Conservation (phyloP, 192 early-diverging fungal genomes). For the Backusella tarrabulga region DNA sequence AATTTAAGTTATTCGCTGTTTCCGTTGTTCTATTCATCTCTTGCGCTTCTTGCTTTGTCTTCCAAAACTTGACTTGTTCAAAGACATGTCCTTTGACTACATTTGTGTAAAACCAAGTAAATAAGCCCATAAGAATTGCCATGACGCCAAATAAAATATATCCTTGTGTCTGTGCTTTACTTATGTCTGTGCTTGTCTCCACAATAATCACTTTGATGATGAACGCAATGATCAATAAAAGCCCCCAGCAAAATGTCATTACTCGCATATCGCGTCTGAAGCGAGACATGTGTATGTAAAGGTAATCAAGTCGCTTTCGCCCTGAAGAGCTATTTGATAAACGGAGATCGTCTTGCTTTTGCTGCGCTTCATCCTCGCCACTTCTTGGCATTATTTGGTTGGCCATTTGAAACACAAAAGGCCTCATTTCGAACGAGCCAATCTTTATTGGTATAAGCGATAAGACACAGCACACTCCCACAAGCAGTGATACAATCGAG, state of each 20-base stretch:
- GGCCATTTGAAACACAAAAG: slow-evolving; percentile 32
- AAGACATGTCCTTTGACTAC: slow-evolving; percentile 20
- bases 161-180: neutral
- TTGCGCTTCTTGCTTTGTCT: neutral
- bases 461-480: slow-evolving; percentile 29
- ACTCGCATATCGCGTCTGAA: slow-evolving; percentile 37
- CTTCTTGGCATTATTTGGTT: slow-evolving; percentile 33
- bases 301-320: slow-evolving; percentile 20
- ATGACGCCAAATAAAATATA: slow-evolving; percentile 19
- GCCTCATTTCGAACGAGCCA: slow-evolving; percentile 22
- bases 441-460: slow-evolving; percentile 26
- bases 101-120: slow-evolving; percentile 27
- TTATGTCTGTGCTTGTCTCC: slow-evolving; percentile 13
- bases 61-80: slow-evolving; percentile 3
- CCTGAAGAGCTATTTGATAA: slow-evolving; percentile 1
- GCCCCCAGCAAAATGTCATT: slow-evolving; percentile 33
- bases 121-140: neutral
- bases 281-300: slow-evolving; percentile 24
- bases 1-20: neutral
- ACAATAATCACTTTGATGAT: slow-evolving; percentile 34
- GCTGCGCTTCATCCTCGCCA: slow-evolving; percentile 2
- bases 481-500: slow-evolving; percentile 23
- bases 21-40: slow-evolving; percentile 1
- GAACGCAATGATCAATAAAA: slow-evolving; percentile 27
- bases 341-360: slow-evolving; percentile 17